A percentile compares a stretch with the other conserved stretches of the same genome.
phyloP scores from a whole-genome alignment of 2,329 filamentous ascomycete species.

The Botryotinia calthae region DNA sequence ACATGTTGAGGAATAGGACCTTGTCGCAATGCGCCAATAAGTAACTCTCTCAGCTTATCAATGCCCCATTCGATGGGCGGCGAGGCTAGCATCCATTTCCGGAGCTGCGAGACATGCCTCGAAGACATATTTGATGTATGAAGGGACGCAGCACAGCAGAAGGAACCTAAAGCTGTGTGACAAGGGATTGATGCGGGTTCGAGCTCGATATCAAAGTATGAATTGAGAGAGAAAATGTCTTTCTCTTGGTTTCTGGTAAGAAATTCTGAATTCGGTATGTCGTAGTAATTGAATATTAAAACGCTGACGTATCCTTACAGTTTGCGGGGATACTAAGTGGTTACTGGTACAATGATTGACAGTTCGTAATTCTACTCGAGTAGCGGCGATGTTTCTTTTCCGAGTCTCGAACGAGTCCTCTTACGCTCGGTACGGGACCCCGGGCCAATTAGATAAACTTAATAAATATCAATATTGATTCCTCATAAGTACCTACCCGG shows the following conservation, averaged over 20 bases:
- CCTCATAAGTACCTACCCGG: background rate
- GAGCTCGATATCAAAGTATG: background rate
- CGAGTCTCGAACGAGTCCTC: background rate
- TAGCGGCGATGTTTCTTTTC: constrained; percentile 5
- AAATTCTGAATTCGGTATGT: background rate
- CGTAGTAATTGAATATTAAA: background rate
- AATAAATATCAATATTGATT: background rate
- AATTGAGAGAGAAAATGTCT: background rate
- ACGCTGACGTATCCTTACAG: constrained; percentile 10
- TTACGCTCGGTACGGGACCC: background rate
- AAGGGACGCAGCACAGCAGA: background rate
- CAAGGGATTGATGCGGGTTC: background rate
- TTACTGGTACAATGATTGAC: background rate
- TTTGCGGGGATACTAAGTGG: background rate
- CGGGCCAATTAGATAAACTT: background rate
- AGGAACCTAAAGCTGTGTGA: background rate
- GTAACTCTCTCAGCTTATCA: constrained; percentile 72
- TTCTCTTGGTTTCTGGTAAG: no score
- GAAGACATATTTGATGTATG: constrained; percentile 42
- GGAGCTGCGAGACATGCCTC: constrained; percentile 58
- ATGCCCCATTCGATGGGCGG: constrained; percentile 91
- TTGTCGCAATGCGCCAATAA: constrained; percentile 85
- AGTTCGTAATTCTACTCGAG: background rate
- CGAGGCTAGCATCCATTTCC: constrained; percentile 78
- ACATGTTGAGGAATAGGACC: constrained; percentile 92